phyloP scores from a whole-genome alignment of 2,329 filamentous ascomycete species.

The Fusarium concolor region DNA sequence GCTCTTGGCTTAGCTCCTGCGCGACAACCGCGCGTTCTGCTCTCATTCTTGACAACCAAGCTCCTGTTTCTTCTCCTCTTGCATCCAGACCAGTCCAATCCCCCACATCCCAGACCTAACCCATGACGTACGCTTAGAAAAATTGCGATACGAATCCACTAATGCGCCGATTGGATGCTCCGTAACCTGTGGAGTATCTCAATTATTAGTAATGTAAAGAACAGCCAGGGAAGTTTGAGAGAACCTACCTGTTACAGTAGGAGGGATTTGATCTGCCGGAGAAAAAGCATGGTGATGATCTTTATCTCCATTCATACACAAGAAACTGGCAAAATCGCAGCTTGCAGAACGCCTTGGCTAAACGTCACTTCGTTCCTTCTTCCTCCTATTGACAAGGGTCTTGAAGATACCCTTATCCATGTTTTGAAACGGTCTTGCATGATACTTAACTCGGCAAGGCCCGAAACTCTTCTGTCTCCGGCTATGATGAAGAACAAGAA shows the following conservation, averaged over 20 bases:
- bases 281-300: conserved; percentile 12
- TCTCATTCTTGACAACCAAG: too few species aligned
- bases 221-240: background rate
- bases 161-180: conserved; percentile 28
- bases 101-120: conserved; percentile 29
- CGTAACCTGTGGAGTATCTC: background rate
- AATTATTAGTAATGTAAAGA: background rate
- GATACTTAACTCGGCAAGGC: conserved; percentile 24
- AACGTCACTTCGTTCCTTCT: conserved; percentile 11
- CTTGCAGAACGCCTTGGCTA: conserved; percentile 27
- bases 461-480: conserved; percentile 17
- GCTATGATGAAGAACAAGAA: background rate
- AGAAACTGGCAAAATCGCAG: conserved; percentile 7
- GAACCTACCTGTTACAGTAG: too few species aligned
- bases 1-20: background rate
- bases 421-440: conserved; percentile 33
- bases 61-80: conserved; percentile 19
- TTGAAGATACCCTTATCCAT: conserved; percentile 4
- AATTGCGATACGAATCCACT: conserved; percentile 20
- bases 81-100: conserved; percentile 26
- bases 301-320: conserved; percentile 13
- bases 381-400: background rate
- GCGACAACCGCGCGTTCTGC: conserved; percentile 32
- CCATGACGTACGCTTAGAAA: conserved; percentile 34
- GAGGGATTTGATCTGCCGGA: background rate